Conservation (phyloP, 306 rosid genomes). For the Lathyrus aphaca region DNA sequence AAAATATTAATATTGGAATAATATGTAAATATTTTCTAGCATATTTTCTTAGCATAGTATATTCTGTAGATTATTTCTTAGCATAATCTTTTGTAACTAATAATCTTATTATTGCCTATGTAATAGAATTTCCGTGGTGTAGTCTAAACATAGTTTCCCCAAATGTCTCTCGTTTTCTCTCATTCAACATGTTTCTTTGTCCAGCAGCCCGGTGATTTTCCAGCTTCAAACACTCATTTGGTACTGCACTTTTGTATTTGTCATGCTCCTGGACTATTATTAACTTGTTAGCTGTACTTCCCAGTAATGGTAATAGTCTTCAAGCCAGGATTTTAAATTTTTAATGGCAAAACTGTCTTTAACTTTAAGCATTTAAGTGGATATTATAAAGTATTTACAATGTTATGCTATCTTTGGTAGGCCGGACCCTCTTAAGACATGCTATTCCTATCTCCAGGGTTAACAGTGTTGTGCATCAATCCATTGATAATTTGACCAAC, state of each 20-base stretch:
- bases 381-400: conserved; percentile 4
- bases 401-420: conserved; percentile 4
- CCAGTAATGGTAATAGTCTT: conserved; percentile 15
- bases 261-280: conserved; percentile 4
- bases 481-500: background rate
- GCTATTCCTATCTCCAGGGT: background rate
- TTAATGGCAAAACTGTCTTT: background rate
- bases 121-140: too few relatives aligned
- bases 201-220: conserved; percentile 14
- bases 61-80: too few relatives aligned
- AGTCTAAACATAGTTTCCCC: too few relatives aligned
- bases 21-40: too few relatives aligned
- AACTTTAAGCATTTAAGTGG: conserved; percentile 8
- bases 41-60: too few relatives aligned
- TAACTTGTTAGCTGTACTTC: background rate
- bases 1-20: too few relatives aligned
- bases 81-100: too few relatives aligned
- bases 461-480: background rate
- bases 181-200: background rate
- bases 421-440: background rate
- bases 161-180: too few relatives aligned
- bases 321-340: background rate
- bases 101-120: too few relatives aligned
- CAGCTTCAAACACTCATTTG: conserved; percentile 17
- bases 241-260: conserved; percentile 16